These are phyloP conservation scores for Colletotrichum eremochloae DNA, from an alignment of 2,329 filamentous ascomycete species.

Conservation along the genomic window DNA sequence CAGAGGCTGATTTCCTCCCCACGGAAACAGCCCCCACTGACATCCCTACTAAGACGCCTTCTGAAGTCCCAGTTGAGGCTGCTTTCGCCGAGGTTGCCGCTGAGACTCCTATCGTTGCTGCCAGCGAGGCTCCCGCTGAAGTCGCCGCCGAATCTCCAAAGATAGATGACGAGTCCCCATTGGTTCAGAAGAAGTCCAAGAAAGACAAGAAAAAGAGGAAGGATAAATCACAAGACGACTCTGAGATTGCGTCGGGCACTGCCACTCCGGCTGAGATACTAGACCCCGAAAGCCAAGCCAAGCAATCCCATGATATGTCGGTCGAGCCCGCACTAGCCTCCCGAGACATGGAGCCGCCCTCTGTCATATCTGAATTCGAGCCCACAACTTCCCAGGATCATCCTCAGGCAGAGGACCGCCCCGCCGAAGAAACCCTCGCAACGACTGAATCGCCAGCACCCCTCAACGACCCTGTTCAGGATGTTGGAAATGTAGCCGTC, in stretches of 20 bases:
- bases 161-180: slow-evolving; percentile 43
- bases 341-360: background rate
- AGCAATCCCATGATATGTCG: background rate
- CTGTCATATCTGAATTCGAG: background rate
- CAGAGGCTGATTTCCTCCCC: background rate
- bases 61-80: background rate
- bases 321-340: slow-evolving; percentile 5
- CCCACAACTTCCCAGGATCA: slow-evolving; percentile 7
- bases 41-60: background rate
- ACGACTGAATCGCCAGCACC: background rate
- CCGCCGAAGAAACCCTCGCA: background rate
- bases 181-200: slow-evolving; percentile 37
- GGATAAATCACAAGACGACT: slow-evolving; percentile 20
- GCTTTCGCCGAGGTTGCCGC: background rate
- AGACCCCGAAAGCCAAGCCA: background rate
- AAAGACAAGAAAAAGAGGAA: slow-evolving; percentile 44
- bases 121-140: background rate
- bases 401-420: background rate
- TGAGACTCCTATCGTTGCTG: background rate
- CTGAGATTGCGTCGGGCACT: slow-evolving; percentile 2
- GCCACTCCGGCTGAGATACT: slow-evolving; percentile 20
- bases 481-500: background rate
- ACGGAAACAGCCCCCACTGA: background rate
- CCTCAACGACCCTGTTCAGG: background rate
- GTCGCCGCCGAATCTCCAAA: slow-evolving; percentile 3